Evolutionary conservation across 106 monocot species (phyloP), one percentile per base, ranked within the genome.

Genomic region (Dioscorea dumetorum): DNA sequence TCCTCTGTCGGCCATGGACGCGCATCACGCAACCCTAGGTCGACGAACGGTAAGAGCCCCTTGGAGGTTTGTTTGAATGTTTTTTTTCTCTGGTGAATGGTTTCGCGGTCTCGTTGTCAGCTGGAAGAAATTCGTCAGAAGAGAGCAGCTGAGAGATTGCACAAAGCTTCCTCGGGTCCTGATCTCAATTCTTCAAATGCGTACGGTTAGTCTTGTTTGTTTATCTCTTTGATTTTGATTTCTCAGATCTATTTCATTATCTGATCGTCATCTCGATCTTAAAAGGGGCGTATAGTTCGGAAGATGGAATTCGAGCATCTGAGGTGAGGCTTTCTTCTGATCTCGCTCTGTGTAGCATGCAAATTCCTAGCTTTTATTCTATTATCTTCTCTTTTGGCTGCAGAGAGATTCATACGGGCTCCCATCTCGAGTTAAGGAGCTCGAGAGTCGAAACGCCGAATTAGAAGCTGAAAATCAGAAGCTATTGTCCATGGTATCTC

Each of bases 91-190:
- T 41, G 41, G 10, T 41, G 41, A 41, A 41, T 68, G 35, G 28
- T 7, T 23, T 59, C 1, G 8, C 60, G 56, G 2, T 16, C 53
- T 48, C 13, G 15, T 24, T 15, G 53, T 5, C 72, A 92, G 93
- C 48, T 89, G 74, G 89, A 93, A 66, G 89, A 89, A 70, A 93
- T 93, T 69, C 86, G 89, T 11, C 81, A 83, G 63, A 93, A 93
- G 84, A 78, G 93, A 73, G 93, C 89, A 4, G 89, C 81, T 22
- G 93, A 89, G 67, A 79, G 83, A 65, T 34, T 86, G 41, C 79
- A 71, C 48, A 88, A 72, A 54, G 72, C 77, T 14, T 72, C 79
- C 2, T 76, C 82, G 16, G 88, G 81, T 17, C 83, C 93, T 13
- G 83, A 86, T 74, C 58, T 78, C 33, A 85, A 85, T 18, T 33